Percentiles rank a stretch among this genome's conserved stretches.
phyloP scores from a whole-genome alignment of 2,329 filamentous ascomycete species.

The Monilinia fructigena region DNA sequence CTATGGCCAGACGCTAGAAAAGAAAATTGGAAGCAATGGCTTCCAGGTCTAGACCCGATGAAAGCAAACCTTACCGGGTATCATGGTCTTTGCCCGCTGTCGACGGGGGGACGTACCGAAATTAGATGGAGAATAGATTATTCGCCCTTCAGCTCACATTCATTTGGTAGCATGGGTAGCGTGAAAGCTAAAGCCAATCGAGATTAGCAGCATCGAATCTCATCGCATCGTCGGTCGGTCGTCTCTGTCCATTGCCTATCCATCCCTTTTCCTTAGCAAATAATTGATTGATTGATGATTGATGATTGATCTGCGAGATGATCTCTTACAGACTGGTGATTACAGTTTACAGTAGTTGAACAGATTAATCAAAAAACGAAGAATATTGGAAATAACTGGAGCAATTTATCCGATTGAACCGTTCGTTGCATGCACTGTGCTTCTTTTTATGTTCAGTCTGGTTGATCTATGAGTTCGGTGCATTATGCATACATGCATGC shows the following conservation, averaged over 20 bases:
- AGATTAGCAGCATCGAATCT: constrained; percentile 2
- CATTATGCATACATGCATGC: neutral
- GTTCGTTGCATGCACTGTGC: no score
- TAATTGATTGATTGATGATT: neutral
- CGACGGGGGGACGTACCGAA: constrained; percentile 7
- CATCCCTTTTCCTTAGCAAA: neutral
- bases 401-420: neutral
- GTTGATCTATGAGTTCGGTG: neutral
- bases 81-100: constrained; percentile 10
- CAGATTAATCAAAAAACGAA: neutral
- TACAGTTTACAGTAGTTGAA: neutral
- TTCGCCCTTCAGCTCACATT: constrained; percentile 5
- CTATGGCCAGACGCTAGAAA: constrained; percentile 2
- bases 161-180: no score
- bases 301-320: constrained; percentile 18
- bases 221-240: neutral
- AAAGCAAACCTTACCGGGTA: neutral
- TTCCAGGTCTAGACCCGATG: constrained; percentile 9
- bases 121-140: constrained; percentile 14
- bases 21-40: constrained; percentile 5
- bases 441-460: neutral
- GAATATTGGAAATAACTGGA: neutral
- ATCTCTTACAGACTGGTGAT: no score
- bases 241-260: neutral
- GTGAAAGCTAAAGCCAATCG: neutral